Evolutionary conservation across 164 flowering plant species (phyloP), one percentile per base, ranked within the genome.

Genomic region (Piper betle): DNA sequence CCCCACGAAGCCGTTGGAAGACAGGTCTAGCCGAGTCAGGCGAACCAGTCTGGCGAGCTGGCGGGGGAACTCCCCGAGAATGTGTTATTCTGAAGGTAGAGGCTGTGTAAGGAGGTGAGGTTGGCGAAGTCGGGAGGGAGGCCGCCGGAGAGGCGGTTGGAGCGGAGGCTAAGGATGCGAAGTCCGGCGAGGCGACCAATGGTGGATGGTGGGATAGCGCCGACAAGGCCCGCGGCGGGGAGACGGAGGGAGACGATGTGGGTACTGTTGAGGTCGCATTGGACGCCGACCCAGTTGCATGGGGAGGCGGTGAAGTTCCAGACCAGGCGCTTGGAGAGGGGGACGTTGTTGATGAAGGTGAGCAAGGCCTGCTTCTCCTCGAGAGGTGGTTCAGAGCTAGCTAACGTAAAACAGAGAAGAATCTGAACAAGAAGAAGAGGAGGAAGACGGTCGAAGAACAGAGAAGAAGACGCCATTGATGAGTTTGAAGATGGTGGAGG

Each of bases 261-360:
- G 18, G 82, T 72, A 4, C 53, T 59, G 41, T 59, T 71, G 1
- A 71, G 6, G 68, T 81, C 85, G 70, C 98, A 93, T 33, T 6
- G 53, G 62, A 93, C 81, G 0, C 98, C 98, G 53, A 79, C 76
- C 98, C 98, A 93, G 65, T 63, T 63, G 77, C 98, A 90, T 19
- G 76, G 82, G 0, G 94, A 80, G 42, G 33, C 74, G 8, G 86
- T 75, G 5, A 74, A 18, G 75, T 82, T 83, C 98, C 97, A 93
- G 62, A 71, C 74, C 50, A 84, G 59, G 12, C 90, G 82, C 8
- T 61, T 70, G 19, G 37, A 77, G 68, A 87, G 98, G 1, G 81
- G 86, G 52, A 65, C 60, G 56, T 64, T 59, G 0, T 75, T 58
- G 41, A 86, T 41, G 73, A 93, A 93, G 4, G 69, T 73, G 6